phyloP scores from a whole-genome alignment of 345 rosid species.

The Corchorus capsularis region DNA sequence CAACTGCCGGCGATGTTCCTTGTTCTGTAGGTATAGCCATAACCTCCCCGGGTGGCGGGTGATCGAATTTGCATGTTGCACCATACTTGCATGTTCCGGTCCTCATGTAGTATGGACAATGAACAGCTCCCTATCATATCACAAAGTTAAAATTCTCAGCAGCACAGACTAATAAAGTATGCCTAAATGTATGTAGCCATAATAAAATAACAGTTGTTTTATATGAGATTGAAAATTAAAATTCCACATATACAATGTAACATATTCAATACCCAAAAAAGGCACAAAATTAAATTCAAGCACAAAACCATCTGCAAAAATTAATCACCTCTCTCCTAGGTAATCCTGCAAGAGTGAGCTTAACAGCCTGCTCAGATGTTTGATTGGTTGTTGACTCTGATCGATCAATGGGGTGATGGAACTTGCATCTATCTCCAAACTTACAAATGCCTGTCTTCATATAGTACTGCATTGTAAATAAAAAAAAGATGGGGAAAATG shows the following conservation, averaged over 20 bases:
- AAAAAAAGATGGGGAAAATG: background rate
- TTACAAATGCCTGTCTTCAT: conserved; percentile 96
- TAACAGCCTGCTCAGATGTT: conserved; percentile 48
- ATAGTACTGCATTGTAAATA: conserved; percentile 53
- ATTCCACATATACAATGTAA: too few relatives aligned
- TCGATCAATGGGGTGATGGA: conserved; percentile 82
- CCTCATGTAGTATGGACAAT: conserved; percentile 94
- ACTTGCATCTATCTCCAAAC: conserved; percentile 83
- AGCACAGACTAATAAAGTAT: background rate
- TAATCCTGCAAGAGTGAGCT: conserved; percentile 92
- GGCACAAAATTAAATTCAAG: background rate
- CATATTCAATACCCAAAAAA: background rate
- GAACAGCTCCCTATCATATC: conserved; percentile 58
- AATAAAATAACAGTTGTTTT: too few relatives aligned
- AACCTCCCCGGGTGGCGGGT: conserved; percentile 95
- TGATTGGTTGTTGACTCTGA: conserved; percentile 45
- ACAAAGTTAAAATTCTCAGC: background rate
- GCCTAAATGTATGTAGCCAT: too few relatives aligned
- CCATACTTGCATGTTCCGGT: conserved; percentile 91
- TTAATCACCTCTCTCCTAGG: conserved; percentile 86
- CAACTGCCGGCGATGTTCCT: conserved; percentile 30
- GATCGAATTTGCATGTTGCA: conserved; percentile 85
- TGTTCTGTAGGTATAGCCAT: conserved; percentile 51
- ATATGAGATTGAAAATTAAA: too few relatives aligned
- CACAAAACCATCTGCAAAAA: background rate